A percentile compares a stretch with the other conserved stretches of the same genome.
Evolutionary conservation across 306 rosid species (phyloP).

Genomic region (Prunus padus): DNA sequence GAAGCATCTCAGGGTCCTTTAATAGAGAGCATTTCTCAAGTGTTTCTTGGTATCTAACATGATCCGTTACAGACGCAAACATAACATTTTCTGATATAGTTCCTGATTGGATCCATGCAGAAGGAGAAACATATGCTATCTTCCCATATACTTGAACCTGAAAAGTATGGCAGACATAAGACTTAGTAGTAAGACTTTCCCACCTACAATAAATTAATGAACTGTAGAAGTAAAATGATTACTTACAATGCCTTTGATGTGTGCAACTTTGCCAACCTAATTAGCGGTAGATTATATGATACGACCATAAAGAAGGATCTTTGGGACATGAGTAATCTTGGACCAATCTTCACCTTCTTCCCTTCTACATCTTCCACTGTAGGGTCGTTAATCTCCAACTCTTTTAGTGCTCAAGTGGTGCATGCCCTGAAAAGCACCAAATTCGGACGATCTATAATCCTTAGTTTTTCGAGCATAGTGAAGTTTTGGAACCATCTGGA

Average conservation of each 20-base stretch:
- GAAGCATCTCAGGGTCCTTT: conserved; percentile 48
- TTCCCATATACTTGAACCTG: conserved; percentile 45
- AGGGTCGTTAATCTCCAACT: no score
- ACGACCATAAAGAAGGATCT: no score
- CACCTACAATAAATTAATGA: neutral
- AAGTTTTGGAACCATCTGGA: no score
- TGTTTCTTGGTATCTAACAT: conserved; percentile 36
- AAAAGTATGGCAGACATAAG: neutral
- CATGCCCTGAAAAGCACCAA: no score
- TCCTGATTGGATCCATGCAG: conserved; percentile 61
- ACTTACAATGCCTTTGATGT: conserved; percentile 20
- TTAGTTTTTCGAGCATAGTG: no score
- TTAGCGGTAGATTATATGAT: no score
- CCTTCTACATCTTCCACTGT: no score
- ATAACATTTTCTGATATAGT: conserved; percentile 49
- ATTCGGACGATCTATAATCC: no score
- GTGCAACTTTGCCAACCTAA: conserved; percentile 21
- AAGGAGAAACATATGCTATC: conserved; percentile 61
- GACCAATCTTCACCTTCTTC: neutral
- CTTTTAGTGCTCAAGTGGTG: no score
- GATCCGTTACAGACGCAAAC: conserved; percentile 45
- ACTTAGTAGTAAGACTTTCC: neutral
- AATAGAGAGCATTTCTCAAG: conserved; percentile 37
- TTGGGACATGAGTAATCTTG: neutral
- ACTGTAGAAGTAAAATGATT: neutral